These are phyloP conservation scores for Trichophyton simii DNA, from an alignment of 2,329 filamentous ascomycete species.

Conservation along the genomic window DNA sequence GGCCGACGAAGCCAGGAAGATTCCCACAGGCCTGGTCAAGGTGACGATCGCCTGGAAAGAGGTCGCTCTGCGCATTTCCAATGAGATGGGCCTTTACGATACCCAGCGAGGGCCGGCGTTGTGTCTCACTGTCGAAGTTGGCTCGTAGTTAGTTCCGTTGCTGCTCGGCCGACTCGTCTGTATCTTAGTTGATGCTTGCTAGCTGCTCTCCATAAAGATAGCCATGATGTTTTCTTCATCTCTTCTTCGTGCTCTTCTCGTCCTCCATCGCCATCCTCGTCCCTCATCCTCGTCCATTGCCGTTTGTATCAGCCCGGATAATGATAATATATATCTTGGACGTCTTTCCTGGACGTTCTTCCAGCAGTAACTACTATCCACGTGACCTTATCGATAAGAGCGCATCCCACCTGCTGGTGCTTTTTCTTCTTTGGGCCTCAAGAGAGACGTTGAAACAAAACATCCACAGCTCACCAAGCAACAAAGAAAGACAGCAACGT, in stretches of 20 bases:
- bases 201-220: background rate
- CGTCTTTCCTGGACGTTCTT: no score
- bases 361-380: background rate
- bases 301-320: no score
- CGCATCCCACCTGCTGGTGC: background rate
- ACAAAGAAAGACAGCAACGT: no score
- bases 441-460: no score
- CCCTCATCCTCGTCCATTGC: background rate
- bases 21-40: constrained; percentile 18
- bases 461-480: no score
- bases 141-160: constrained; percentile 11
- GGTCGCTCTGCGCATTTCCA: constrained; percentile 32
- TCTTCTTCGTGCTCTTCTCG: background rate
- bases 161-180: background rate
- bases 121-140: constrained; percentile 23
- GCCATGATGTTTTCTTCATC: background rate
- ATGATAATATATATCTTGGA: no score
- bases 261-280: background rate
- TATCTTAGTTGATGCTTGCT: background rate
- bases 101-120: constrained; percentile 27
- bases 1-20: constrained; percentile 8
- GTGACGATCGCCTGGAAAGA: constrained; percentile 27
- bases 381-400: constrained; percentile 1
- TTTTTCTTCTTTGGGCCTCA: background rate
- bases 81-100: constrained; percentile 34